Evolutionary conservation across 306 rosid genomes (phyloP).

Genomic region (Quercus engelmannii): DNA sequence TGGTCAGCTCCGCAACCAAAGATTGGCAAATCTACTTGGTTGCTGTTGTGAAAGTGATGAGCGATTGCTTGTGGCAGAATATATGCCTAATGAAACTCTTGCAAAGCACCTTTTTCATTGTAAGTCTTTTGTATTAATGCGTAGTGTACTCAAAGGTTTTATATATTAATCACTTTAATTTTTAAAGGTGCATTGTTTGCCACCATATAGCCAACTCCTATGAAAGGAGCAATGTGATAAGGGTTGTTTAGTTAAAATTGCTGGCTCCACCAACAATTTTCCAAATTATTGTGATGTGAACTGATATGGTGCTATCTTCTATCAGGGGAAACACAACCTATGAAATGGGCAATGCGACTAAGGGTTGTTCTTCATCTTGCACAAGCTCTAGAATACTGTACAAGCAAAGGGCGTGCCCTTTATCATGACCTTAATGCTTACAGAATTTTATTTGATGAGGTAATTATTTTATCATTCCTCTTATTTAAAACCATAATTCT

Average conservation of each 20-base stretch:
- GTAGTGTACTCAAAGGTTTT: not conserved
- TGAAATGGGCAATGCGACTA: conserved; percentile 78
- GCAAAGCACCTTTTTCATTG: conserved; percentile 80
- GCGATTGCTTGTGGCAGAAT: conserved; percentile 82
- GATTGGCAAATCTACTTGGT: conserved; percentile 71
- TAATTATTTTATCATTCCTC: conserved; percentile 21
- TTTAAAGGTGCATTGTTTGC: not conserved
- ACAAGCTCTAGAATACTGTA: conserved; percentile 85
- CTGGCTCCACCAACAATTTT: not conserved
- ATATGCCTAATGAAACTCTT: conserved; percentile 80
- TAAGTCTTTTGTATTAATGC: conserved; percentile 28
- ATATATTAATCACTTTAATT: not conserved
- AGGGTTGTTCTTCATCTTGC: conserved; percentile 87
- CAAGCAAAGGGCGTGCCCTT: conserved; percentile 72
- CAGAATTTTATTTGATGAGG: conserved; percentile 80
- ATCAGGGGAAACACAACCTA: conserved; percentile 75
- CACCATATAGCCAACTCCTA: not conserved
- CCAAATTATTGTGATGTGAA: not conserved
- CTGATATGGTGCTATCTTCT: conserved; percentile 26
- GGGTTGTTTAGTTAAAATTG: conserved; percentile 12
- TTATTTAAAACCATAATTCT: not conserved
- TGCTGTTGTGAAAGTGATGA: conserved; percentile 75
- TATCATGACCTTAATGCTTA: conserved; percentile 85
- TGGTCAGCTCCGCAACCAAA: conserved; percentile 77
- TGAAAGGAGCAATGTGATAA: no score